Base-by-base conservation (phyloP, 2,329 filamentous ascomycete species). In the Myriosclerotinia curreyana region DNA sequence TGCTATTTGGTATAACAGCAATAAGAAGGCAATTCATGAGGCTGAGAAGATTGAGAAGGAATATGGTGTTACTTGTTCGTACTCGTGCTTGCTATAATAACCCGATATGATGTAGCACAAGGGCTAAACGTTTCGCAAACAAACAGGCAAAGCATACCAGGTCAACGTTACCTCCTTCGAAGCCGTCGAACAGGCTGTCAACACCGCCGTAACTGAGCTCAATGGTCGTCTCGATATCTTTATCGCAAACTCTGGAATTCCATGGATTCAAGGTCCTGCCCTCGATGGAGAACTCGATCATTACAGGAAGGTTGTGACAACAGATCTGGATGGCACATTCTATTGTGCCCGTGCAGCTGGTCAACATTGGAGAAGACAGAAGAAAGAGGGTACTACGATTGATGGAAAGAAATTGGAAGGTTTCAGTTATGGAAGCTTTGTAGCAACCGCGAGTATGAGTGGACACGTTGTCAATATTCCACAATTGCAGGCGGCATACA, bases 391-490 rank as follows among this genome's bases (percentile, higher is more conserved):
- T 28, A 87, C 85, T 0, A 84, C 85, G 34, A 69, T 83, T 52
- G 80, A 86, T 72, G 87, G 88, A 65, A 81, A 84, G 73, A 81
- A 81, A 71, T 78, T 90, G 31, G 80, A 84, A 59, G 80, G 82
- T 68, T 90, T 83, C 73, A 79, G 78, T 2, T 79, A 82, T 34
- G 89, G 90, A 28, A 89, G 86, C 74, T 91, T 94, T 75, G 86
- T 94, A 69, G 87, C 87, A 34, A 94, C 91, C 8, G 87, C 90
- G 0, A 89, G 86, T 65, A 93, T 94, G 84, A 89, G 85, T 69
- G 90, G 86, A 5, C 89, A 89, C 73, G 88, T 93, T 70, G 88
- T 86, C 74, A 93, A 92, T 74, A 82, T 91, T 65, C 90, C 90
- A 7, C 89, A 92, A 77, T 74, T 87, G 69, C 90, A 93, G 77